Conservation (phyloP, 176 grass and related monocot species). For the Hyparrhenia diplandra region DNA sequence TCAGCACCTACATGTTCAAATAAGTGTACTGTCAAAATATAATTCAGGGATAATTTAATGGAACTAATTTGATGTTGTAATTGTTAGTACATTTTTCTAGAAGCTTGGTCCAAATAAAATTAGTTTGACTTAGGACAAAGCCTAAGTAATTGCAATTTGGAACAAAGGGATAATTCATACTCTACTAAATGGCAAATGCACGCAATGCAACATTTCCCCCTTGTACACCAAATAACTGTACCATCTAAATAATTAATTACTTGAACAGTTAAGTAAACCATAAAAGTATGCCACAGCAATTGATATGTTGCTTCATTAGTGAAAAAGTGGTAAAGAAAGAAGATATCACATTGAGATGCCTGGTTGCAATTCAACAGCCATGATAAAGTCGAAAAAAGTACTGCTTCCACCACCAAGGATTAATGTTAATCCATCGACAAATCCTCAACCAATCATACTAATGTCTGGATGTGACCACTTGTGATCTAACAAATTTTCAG, state of each 20-base stretch:
- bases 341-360: background rate
- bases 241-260: background rate
- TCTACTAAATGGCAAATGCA: too few relatives aligned
- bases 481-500: background rate
- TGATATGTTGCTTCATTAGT: background rate
- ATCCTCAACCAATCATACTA: background rate
- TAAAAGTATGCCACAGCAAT: background rate
- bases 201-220: too few relatives aligned
- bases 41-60: background rate
- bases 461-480: background rate
- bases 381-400: constrained; percentile 8
- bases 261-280: background rate
- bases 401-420: background rate
- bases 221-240: background rate
- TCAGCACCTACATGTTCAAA: background rate
- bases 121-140: background rate
- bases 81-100: background rate
- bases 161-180: background rate
- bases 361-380: background rate
- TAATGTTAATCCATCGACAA: background rate
- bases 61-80: background rate
- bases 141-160: background rate
- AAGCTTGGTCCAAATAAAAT: background rate
- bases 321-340: background rate
- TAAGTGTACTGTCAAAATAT: background rate